Percentiles rank a stretch among this genome's conserved stretches.
Conservation (phyloP, 1,284 basidiomycete species). For the Cryptococcus sp. region DNA sequence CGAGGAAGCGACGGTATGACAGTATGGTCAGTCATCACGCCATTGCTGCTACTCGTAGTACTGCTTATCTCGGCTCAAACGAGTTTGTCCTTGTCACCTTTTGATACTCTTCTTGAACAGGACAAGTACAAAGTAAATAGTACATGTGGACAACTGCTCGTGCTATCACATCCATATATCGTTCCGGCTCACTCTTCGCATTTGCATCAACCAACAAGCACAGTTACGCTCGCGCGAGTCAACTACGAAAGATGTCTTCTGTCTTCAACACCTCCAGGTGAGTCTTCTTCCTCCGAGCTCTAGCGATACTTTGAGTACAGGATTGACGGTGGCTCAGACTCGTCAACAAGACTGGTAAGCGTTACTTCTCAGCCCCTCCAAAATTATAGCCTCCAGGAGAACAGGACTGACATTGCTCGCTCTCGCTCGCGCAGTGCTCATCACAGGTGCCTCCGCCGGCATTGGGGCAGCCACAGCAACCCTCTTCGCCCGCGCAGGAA, state of each 20-base stretch:
- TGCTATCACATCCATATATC: neutral
- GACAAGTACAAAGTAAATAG: no score
- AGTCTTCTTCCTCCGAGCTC: neutral
- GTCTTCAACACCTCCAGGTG: neutral
- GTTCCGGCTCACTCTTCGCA: neutral
- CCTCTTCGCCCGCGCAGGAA: conserved; percentile 44
- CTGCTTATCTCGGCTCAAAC: no score
- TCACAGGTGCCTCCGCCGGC: conserved; percentile 48
- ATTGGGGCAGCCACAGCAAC: conserved; percentile 48
- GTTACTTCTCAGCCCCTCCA: neutral
- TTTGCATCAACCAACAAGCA: neutral
- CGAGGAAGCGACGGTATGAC: no score
- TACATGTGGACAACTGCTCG: neutral
- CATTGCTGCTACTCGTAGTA: no score
- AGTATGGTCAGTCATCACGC: no score
- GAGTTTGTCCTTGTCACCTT: no score
- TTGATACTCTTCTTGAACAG: no score
- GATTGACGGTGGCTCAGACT: conserved; percentile 10
- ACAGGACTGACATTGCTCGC: conserved; percentile 4
- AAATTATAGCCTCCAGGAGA: no score
- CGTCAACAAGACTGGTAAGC: conserved; percentile 37
- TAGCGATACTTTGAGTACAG: neutral
- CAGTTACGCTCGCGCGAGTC: neutral
- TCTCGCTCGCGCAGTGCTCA: conserved; percentile 31
- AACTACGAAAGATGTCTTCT: neutral